phyloP scores from a whole-genome alignment of 1,284 basidiomycete species.

The Rhizopogon hawkerae region DNA sequence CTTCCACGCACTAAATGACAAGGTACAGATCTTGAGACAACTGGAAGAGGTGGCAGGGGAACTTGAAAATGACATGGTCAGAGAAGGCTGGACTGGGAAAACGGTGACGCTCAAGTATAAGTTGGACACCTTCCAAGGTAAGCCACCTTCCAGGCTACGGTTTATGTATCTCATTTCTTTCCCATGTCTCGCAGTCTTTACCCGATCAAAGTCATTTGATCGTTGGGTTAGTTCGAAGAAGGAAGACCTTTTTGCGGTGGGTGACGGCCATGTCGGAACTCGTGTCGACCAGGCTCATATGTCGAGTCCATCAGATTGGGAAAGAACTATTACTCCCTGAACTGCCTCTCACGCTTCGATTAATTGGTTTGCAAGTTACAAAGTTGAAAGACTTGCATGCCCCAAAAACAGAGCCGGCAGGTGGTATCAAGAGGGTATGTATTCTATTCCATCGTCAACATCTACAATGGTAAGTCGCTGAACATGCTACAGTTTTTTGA shows the following conservation, averaged over 20 bases:
- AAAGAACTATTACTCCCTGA: constrained; percentile 76
- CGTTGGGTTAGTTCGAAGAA: constrained; percentile 66
- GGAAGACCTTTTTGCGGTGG: constrained; percentile 69
- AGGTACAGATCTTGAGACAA: constrained; percentile 61
- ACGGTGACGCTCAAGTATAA: constrained; percentile 79
- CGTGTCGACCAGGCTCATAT: constrained; percentile 7
- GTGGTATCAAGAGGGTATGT: constrained; percentile 58
- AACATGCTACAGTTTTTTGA: constrained; percentile 47
- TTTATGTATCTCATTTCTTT: constrained; percentile 1
- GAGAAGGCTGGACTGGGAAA: constrained; percentile 63
- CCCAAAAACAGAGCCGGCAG: constrained; percentile 28
- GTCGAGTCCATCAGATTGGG: constrained; percentile 47
- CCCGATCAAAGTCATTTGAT: constrained; percentile 71
- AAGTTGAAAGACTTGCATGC: constrained; percentile 73
- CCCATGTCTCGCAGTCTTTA: constrained; percentile 49
- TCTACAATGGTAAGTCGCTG: neutral
- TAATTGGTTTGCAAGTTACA: constrained; percentile 78
- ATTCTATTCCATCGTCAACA: neutral
- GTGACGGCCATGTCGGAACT: constrained; percentile 17
- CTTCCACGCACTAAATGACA: constrained; percentile 59
- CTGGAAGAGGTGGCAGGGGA: constrained; percentile 74
- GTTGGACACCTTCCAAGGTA: constrained; percentile 68
- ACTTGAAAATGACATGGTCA: constrained; percentile 69
- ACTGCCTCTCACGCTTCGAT: constrained; percentile 65
- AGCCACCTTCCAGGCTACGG: neutral